Base-by-base conservation (phyloP, 306 rosid species). In the Citrullus colocynthis region DNA sequence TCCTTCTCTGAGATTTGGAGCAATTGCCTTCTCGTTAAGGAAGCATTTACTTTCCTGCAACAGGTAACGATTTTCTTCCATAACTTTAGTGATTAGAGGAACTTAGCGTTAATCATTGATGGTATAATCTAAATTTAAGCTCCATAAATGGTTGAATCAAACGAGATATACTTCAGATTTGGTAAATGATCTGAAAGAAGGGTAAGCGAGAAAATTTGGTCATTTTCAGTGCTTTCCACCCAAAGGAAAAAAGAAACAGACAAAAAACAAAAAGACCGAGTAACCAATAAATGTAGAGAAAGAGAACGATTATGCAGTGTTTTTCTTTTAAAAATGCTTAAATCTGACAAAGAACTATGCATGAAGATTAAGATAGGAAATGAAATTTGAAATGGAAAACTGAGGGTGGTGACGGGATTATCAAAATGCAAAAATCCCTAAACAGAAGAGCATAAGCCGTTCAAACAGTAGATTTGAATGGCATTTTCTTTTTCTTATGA, bases 41-140 rank as follows among this genome's bases (percentile, higher is more conserved):
- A 95, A 66, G 86, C 99, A 83, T 92, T 95, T 37, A 95, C 97
- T 83, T 79, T 95, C 89, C 99, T 95, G 52, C 76, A 18, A 18
- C n/a, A 17, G 59, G 60, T 63, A 72, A 13, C 17, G 56, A 20
- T 30, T 10, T 7, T 2, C 60, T 21, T 48, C 56, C 62, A 28
- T 7, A 16, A 15, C 36, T 74, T 17, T 2, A 17, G 28, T 4
- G 30, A 51, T 74, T 74, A 15, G 2, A 28, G 7, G 28, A 49
- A 72, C 59, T 24, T 72, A 7, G 42, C 14, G 14, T 72, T 14
- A 72, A 49, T 4, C 57, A 4, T 49, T 5, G 75, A 70, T 24
- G 57, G 7, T 45, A 20, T 65, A 21, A 44, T 34, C 57, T 45
- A 45, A 49, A 70, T 6, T 45, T 44, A 4, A 44, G 6, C 57